phyloP scores from a whole-genome alignment of 768 basidiomycete genomes.

The Termitomyces titanicus region DNA sequence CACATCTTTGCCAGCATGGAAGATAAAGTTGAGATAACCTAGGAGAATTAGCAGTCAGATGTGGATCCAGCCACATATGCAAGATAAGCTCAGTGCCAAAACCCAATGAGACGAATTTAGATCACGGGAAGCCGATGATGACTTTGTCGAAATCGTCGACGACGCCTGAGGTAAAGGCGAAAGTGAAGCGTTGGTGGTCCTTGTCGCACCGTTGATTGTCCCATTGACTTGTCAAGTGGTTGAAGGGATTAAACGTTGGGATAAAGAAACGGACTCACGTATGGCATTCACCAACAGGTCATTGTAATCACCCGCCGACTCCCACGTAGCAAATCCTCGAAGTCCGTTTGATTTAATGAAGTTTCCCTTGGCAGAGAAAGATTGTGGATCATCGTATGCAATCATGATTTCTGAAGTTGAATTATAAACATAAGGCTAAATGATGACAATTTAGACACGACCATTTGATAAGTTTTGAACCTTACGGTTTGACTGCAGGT shows the following conservation, averaged over 20 bases:
- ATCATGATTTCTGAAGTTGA: constrained; percentile 49
- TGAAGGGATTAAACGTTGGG: not conserved
- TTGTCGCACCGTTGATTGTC: constrained; percentile 3
- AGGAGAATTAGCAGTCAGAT: not conserved
- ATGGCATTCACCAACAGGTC: constrained; percentile 55
- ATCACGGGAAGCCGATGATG: constrained; percentile 4
- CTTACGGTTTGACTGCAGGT: constrained; percentile 72
- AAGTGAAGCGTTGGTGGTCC: not conserved
- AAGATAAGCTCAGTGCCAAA: constrained; percentile 19
- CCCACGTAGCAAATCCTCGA: constrained; percentile 72
- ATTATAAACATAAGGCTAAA: constrained; percentile 69
- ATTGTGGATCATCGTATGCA: constrained; percentile 61
- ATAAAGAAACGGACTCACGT: not conserved
- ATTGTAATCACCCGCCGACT: constrained; percentile 62
- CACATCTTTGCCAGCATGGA: not conserved
- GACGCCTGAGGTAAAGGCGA: not conserved
- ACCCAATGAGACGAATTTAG: not conserved
- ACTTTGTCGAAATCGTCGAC: not conserved
- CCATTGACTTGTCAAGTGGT: constrained; percentile 5
- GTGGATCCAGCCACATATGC: not conserved
- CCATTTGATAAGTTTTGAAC: not conserved
- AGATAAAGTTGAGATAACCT: not conserved
- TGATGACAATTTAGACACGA: constrained; percentile 2
- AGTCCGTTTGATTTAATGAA: constrained; percentile 53
- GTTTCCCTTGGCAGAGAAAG: constrained; percentile 58